These are phyloP conservation scores for Ustilago cynodontis DNA, from an alignment of 1,284 basidiomycete species.

Conservation along the genomic window DNA sequence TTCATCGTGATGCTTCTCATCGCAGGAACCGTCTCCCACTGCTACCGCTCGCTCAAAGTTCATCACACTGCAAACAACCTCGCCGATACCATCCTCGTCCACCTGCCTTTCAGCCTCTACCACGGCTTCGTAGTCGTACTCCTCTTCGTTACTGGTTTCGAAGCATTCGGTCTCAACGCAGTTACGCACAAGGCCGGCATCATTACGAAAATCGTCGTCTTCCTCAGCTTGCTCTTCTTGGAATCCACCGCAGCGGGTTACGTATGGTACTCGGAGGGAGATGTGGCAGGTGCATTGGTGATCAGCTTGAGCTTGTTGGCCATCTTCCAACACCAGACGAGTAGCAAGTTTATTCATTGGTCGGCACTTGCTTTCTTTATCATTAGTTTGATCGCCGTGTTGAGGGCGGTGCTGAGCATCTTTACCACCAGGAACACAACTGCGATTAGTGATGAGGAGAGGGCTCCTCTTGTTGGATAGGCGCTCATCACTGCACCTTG, in stretches of 20 bases:
- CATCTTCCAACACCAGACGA: conserved; percentile 72
- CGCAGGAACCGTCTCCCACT: conserved; percentile 84
- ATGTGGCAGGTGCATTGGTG: conserved; percentile 87
- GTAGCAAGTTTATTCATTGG: conserved; percentile 83
- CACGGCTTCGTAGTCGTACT: conserved; percentile 95
- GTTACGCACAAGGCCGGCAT: conserved; percentile 78
- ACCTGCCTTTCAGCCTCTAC: conserved; percentile 74
- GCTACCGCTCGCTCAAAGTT: conserved; percentile 92
- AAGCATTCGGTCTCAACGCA: conserved; percentile 88
- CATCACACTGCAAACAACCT: conserved; percentile 77
- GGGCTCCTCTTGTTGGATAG: conserved; percentile 77
- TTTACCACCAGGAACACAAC: conserved; percentile 73
- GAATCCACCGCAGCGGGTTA: conserved; percentile 91
- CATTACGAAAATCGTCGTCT: conserved; percentile 93
- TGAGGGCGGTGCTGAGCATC: conserved; percentile 78
- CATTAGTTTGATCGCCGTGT: conserved; percentile 83
- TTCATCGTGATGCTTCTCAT: conserved; percentile 89
- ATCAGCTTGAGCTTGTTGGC: conserved; percentile 81
- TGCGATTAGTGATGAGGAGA: conserved; percentile 79
- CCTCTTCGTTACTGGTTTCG: conserved; percentile 86
- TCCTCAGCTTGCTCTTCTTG: conserved; percentile 85
- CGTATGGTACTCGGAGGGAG: conserved; percentile 84
- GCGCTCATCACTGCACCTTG: no score
- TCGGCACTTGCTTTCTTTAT: conserved; percentile 85
- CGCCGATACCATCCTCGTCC: conserved; percentile 73